phyloP scores from a whole-genome alignment of 1,284 basidiomycete genomes.

The Exobasidium rhododendri region DNA sequence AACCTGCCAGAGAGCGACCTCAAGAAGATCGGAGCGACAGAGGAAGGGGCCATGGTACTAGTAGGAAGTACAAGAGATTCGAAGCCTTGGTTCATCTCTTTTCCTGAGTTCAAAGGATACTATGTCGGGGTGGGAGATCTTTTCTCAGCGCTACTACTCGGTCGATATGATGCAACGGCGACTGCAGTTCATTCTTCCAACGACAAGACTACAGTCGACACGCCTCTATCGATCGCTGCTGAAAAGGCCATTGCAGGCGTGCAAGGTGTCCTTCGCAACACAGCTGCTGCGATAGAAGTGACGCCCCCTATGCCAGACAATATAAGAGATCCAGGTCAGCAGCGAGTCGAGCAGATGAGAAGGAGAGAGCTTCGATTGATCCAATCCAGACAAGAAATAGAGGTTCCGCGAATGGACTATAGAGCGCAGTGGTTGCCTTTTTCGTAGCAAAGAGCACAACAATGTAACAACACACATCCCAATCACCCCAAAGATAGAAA shows the following conservation, averaged over 20 bases:
- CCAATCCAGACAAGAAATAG: constrained; percentile 44
- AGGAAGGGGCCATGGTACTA: constrained; percentile 41
- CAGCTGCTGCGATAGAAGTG: constrained; percentile 23
- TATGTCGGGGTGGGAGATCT: constrained; percentile 96
- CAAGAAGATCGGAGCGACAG: constrained; percentile 29
- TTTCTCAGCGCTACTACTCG: constrained; percentile 88
- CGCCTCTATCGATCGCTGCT: constrained; percentile 60
- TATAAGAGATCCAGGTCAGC: constrained; percentile 25
- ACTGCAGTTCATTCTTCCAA: neutral
- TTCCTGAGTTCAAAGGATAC: constrained; percentile 82
- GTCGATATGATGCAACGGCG: constrained; percentile 58
- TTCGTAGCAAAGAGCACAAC: too few relatives aligned
- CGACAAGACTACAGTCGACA: constrained; percentile 56
- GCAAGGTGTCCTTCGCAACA: constrained; percentile 68
- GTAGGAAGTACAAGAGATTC: constrained; percentile 51
- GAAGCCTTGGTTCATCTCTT: constrained; percentile 64
- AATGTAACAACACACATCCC: too few relatives aligned
- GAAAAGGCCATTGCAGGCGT: constrained; percentile 72
- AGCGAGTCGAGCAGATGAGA: constrained; percentile 41
- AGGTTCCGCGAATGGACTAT: constrained; percentile 37
- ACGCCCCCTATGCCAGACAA: constrained; percentile 7
- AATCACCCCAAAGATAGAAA: neutral
- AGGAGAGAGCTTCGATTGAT: constrained; percentile 46
- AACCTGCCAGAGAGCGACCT: constrained; percentile 46
- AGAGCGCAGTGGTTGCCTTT: constrained; percentile 23